These are phyloP conservation scores for Bauhinia variegata DNA, from an alignment of 306 rosid genomes.

Conservation along the genomic window DNA sequence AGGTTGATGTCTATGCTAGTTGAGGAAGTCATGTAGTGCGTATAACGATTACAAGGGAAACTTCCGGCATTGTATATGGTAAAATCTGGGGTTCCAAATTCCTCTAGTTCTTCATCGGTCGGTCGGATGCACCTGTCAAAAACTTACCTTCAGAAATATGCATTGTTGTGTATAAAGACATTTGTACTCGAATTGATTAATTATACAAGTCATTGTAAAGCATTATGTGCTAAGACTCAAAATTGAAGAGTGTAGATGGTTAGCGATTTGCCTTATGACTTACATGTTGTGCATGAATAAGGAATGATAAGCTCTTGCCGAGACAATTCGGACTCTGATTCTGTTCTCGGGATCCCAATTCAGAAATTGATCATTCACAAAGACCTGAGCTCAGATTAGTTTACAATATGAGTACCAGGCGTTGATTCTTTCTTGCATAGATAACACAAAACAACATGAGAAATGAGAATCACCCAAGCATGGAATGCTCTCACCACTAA, in stretches of 20 bases:
- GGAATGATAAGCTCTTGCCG: conserved; percentile 91
- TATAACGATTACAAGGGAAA: conserved; percentile 86
- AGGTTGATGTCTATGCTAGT: conserved; percentile 81
- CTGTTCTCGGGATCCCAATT: conserved; percentile 83
- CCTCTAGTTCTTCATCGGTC: conserved; percentile 68
- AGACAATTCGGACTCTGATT: conserved; percentile 82
- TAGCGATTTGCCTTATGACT: conserved; percentile 39
- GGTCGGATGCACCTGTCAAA: conserved; percentile 82
- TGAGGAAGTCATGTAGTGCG: conserved; percentile 89
- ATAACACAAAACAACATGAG: conserved; percentile 6
- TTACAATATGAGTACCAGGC: conserved; percentile 20
- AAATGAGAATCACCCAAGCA: no score
- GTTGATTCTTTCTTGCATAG: not conserved
- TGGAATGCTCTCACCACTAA: no score
- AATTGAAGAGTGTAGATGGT: not conserved
- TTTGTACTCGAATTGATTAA: no score
- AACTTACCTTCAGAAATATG: not conserved
- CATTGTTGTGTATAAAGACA: not conserved
- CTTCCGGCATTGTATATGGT: conserved; percentile 83
- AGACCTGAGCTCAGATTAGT: conserved; percentile 57
- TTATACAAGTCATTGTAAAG: not conserved
- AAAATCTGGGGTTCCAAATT: conserved; percentile 82
- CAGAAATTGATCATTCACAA: conserved; percentile 82
- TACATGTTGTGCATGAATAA: conserved; percentile 88
- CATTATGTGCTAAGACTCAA: not conserved